Evolutionary conservation across 768 basidiomycete species (phyloP), one percentile per base, ranked within the genome.

Genomic region (Suillus paluster): DNA sequence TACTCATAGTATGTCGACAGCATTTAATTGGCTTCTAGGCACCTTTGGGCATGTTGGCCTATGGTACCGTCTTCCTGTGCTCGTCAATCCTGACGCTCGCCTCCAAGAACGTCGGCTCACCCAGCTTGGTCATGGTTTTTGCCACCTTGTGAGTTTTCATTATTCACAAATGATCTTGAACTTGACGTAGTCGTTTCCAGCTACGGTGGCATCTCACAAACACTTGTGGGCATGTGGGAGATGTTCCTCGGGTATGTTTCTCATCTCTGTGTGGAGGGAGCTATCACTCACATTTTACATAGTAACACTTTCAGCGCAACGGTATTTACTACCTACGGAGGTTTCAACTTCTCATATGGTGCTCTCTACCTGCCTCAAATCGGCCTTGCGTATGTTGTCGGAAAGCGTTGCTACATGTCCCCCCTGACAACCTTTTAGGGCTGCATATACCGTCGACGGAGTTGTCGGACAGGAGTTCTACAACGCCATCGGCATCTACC

Each of bases 171-270:
- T 4, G 33, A 33, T 4, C 25, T 14, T 33, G 21, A 17, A 25
- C 27, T 36, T 45, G 46, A 30, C 2, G 57, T 69, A 30, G 67
- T 38, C 17, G 39, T 10, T 42, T 59, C 56, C 39, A 71, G 71
- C 62, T 71, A 71, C 44, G 71, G 69, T 14, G 70, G 71, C 49
- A 72, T 72, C 48, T 65, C 68, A n/a, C 71, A 70, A 54, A 66
- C 70, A 11, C 60, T 71, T 10, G 70, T 71, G 8, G 70, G 71
- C 46, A 68, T 72, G 70, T 73, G 71, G 70, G 70, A 72, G 30
- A 68, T 71, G 63, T 71, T 66, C 63, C 69, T 72, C 34, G 70
- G 69, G 69, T 66, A 53, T 53, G 68, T 56, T 15, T n/a, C 49
- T 44, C 30, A 57, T 50, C 10, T 42, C 56, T 21, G 33, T 17